Evolutionary conservation across 768 basidiomycete genomes (phyloP), one percentile per base, ranked within the genome.

Genomic region (Myochromella boudieri): DNA sequence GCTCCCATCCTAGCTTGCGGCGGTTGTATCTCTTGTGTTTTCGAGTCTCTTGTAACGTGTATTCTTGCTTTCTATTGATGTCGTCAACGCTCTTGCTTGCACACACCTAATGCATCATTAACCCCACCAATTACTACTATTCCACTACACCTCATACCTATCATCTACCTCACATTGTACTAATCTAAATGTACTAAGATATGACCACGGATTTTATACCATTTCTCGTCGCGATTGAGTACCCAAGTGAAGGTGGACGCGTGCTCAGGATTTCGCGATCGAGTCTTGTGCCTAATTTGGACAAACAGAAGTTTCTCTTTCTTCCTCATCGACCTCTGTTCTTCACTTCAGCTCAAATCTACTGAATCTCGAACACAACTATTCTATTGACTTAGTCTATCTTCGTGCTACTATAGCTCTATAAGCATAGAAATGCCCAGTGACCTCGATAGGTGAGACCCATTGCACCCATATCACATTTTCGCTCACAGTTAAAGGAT

Each of bases 401-500:
- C n/a, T 17, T 4, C 5, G 20, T 4, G 18, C 18, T 7, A 21
- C 11, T 11, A 37, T 22, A 10, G 6, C 20, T 24, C 24, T 14
- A 29, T 14, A 29, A 22, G 42, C 14, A 7, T 38, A 22, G 24
- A 45, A 2, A 64, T 60, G 59, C 54, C 60, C 17, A 61, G 61
- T 42, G 59, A 64, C 41, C 49, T 59, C 21, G 60, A 57, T 40
- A 61, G 54, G 58, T 60, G 48, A 51, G 58, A 29, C 24, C 31
- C 41, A n/a, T 22, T 9, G 31, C 22, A 31, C 12, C 27, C 21
- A 6, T 32, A 6, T 12, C 24, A 28, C n/a, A 32, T 17, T 29
- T 32, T n/a, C 32, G 38, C 48, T 44, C 7, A 48, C 32, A 36
- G 14, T 28, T 28, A 25, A 14, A 14, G 37, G 6, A 14, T 34